Evolutionary conservation across 345 rosid genomes (phyloP).

Genomic region (Rhizophora apiculata): DNA sequence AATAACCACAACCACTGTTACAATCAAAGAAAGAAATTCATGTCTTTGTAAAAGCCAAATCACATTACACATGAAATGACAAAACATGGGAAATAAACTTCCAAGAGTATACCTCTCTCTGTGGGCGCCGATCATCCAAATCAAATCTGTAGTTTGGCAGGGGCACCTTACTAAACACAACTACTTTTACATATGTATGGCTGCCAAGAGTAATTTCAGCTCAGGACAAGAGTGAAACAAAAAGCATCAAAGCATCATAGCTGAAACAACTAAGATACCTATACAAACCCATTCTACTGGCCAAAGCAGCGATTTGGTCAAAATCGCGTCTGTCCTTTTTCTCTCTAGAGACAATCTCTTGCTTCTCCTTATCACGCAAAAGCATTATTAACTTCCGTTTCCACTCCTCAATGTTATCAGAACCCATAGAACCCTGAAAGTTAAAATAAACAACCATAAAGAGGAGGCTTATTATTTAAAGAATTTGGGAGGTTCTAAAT

Average conservation of each 20-base stretch:
- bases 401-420: constrained; percentile 62
- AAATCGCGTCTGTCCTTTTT: constrained; percentile 76
- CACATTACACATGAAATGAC: background rate
- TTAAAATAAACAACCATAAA: constrained; percentile 8
- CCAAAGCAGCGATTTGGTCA: constrained; percentile 68
- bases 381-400: constrained; percentile 53
- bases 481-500: background rate
- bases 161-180: constrained; percentile 83
- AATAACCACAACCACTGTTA: background rate
- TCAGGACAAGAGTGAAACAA: constrained; percentile 22
- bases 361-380: constrained; percentile 47
- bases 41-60: background rate
- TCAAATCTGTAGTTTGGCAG: constrained; percentile 97
- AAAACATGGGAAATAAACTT: background rate
- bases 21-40: background rate
- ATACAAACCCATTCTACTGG: constrained; percentile 69
- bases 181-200: constrained; percentile 71
- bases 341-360: constrained; percentile 79
- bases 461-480: background rate
- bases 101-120: constrained; percentile 68
- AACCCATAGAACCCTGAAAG: constrained; percentile 36
- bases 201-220: constrained; percentile 42
- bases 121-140: constrained; percentile 86
- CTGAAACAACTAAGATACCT: constrained; percentile 42
- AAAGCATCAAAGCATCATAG: constrained; percentile 6